Evolutionary conservation across 495 filamentous ascomycete species (phyloP).

Genomic region (Trichoderma reesei): DNA sequence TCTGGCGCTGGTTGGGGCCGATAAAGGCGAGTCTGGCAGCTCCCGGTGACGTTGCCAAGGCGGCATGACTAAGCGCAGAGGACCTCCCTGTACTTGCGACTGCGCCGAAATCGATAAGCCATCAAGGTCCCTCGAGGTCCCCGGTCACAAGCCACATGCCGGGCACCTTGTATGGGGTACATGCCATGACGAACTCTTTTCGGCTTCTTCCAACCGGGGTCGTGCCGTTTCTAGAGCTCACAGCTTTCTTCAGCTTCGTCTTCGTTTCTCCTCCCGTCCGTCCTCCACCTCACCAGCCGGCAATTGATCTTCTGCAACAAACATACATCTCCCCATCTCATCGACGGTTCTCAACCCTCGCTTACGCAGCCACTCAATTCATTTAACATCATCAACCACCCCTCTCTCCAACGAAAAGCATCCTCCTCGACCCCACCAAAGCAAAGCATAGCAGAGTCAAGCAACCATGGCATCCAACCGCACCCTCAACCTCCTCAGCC

Average conservation of each 20-base stretch:
- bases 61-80: neutral
- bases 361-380: neutral
- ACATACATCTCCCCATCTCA: neutral
- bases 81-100: neutral
- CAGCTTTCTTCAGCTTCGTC: neutral
- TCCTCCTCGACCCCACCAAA: neutral
- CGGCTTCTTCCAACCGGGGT: neutral
- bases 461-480: neutral
- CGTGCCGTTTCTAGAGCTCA: neutral
- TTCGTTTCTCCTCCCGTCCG: neutral
- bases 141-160: neutral
- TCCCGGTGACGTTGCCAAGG: neutral
- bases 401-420: neutral
- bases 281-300: neutral
- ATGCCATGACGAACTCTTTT: conserved; percentile 1
- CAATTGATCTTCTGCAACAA: neutral
- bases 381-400: neutral
- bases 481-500: neutral
- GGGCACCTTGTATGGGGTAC: neutral
- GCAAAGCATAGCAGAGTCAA: neutral
- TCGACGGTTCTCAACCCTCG: neutral
- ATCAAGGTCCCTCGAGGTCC: neutral
- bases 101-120: neutral
- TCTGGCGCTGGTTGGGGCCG: neutral
- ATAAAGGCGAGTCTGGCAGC: neutral